Base-by-base conservation (phyloP, 1,139 yeast species). In the Sugiyamaella novakii region DNA sequence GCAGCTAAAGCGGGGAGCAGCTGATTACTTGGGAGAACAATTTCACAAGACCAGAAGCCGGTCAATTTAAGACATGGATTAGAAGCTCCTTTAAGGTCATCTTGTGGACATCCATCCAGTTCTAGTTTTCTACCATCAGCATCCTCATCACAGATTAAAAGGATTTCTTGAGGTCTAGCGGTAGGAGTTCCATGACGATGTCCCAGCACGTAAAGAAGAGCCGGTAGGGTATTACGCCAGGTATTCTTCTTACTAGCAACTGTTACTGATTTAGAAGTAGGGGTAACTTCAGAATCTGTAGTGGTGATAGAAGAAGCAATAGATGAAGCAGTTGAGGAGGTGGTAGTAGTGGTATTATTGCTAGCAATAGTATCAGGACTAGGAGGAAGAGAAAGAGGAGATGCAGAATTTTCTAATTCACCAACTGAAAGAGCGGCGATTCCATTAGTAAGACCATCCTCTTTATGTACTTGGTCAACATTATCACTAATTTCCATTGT, bases 101-200 rank as follows among this genome's bases (percentile, higher is more conserved):
- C 47, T 12, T 31, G 39, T 6, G 52, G 52, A 27, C 24, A 28
- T 18, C 97, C 5, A 73, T 82, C 34, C 78, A 78, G 55, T 96
- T 89, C 34, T 89, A 91, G 66, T 77, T 80, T 83, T 58, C 59
- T 39, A 49, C 62, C 38, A 76, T 85, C 27, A 79, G 81, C 50
- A 81, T 91, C 8, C 84, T 87, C 84, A 59, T 84, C 30, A 77
- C 85, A 30, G 1, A 29, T 12, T 24, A 49, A 19, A 18, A 42
- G 24, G 17, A 46, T 27, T 22, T 42, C 43, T 37, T 45, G 52
- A n/a, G 44, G 49, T 33, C 46, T 29, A 12, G 52, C 35, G 6
- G 48, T 49, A 12, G 52, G 52, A 3, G 49, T 41, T 19, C 43
- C 38, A 24, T 49, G 49, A 4, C 43, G 37, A 27, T 49, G 47